Conservation (phyloP, 352 stramenopile species). For the Peronosclerospora sorghi region DNA sequence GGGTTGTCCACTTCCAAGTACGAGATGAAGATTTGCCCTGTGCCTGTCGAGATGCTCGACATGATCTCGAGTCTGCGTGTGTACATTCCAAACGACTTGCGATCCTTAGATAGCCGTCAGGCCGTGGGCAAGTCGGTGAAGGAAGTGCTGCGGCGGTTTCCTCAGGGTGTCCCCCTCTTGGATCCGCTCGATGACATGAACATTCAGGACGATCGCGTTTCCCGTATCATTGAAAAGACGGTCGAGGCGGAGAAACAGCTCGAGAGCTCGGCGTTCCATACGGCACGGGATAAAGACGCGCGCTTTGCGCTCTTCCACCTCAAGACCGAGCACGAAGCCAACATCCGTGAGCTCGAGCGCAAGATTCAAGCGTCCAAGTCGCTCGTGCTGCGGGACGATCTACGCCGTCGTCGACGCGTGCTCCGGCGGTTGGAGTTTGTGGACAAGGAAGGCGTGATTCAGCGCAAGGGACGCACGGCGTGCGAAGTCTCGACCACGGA, state of each 20-base stretch:
- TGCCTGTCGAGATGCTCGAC: constrained; percentile 70
- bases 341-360: constrained; percentile 87
- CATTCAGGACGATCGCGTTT: constrained; percentile 87
- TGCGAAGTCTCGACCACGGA: constrained; percentile 98
- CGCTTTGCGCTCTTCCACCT: constrained; percentile 85
- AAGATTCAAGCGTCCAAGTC: constrained; percentile 92
- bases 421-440: constrained; percentile 95
- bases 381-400: constrained; percentile 92
- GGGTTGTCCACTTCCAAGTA: constrained; percentile 36
- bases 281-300: constrained; percentile 57
- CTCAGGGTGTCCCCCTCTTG: constrained; percentile 82
- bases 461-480: constrained; percentile 97
- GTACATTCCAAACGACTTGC: constrained; percentile 79
- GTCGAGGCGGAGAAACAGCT: constrained; percentile 66
- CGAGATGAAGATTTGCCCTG: constrained; percentile 81
- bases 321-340: constrained; percentile 87
- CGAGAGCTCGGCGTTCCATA: constrained; percentile 51
- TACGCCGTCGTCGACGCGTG: constrained; percentile 93
- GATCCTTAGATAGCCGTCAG: constrained; percentile 59
- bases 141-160: constrained; percentile 65
- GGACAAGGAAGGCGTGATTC: constrained; percentile 92
- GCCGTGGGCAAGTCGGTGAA: constrained; percentile 70
- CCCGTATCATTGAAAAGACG: constrained; percentile 81
- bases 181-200: constrained; percentile 92
- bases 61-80: constrained; percentile 69